Percentiles rank a stretch among this genome's conserved stretches.
Evolutionary conservation across 2,329 filamentous ascomycete species (phyloP).

Genomic region (Fusarium sulawesiense): DNA sequence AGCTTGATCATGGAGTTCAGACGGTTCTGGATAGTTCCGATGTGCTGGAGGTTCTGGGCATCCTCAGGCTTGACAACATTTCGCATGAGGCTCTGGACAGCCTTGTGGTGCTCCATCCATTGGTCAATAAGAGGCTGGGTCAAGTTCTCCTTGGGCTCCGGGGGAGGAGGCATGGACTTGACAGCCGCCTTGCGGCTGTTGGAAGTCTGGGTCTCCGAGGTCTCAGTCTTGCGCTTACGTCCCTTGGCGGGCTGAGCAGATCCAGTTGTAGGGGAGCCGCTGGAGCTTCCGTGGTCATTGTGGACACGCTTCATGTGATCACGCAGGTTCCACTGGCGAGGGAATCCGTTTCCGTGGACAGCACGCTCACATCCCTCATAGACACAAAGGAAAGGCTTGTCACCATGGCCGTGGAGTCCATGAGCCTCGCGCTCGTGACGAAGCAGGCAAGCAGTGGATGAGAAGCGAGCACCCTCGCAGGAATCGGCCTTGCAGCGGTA

Average conservation of each 20-base stretch:
- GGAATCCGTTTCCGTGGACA: slow-evolving; percentile 86
- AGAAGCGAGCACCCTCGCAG: slow-evolving; percentile 90
- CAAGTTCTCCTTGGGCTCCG: slow-evolving; percentile 49
- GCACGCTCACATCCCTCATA: slow-evolving; percentile 90
- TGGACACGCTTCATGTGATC: slow-evolving; percentile 99
- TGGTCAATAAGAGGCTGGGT: slow-evolving; percentile 61
- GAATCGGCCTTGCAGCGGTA: slow-evolving; percentile 90
- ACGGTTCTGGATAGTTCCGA: slow-evolving; percentile 63
- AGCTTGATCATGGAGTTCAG: slow-evolving; percentile 66
- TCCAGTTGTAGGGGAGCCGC: slow-evolving; percentile 55
- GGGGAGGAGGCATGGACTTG: slow-evolving; percentile 52
- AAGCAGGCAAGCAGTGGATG: slow-evolving; percentile 92
- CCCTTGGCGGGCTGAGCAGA: slow-evolving; percentile 56
- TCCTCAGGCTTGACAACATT: slow-evolving; percentile 63
- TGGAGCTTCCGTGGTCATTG: slow-evolving; percentile 65
- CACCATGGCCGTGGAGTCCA: slow-evolving; percentile 93
- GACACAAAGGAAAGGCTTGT: slow-evolving; percentile 90
- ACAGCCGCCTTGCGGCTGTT: slow-evolving; percentile 63
- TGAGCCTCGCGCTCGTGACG: slow-evolving; percentile 96
- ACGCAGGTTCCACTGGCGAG: slow-evolving; percentile 92
- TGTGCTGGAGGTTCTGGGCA: slow-evolving; percentile 64
- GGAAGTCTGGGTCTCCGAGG: slow-evolving; percentile 52
- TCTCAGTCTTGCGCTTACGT: slow-evolving; percentile 69
- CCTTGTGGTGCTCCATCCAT: slow-evolving; percentile 72
- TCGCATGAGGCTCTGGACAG: slow-evolving; percentile 69